Conservation (phyloP, 192 early-diverging fungal species). For the Dissophora globulifera region DNA sequence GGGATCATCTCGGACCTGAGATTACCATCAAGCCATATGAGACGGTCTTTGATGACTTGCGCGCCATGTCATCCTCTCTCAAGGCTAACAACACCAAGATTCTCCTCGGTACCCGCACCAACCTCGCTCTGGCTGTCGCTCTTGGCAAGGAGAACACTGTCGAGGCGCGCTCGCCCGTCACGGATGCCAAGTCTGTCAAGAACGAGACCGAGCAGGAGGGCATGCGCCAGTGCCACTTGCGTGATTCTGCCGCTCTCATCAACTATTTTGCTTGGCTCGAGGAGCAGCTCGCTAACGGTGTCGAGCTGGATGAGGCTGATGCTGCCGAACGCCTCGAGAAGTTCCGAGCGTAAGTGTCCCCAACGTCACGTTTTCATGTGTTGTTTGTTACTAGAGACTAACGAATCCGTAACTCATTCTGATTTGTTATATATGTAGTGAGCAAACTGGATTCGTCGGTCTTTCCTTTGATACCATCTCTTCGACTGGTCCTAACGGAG, state of each 20-base stretch:
- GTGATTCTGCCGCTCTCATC: constrained; percentile 90
- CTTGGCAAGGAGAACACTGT: constrained; percentile 60
- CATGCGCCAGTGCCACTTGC: constrained; percentile 90
- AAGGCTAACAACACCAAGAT: constrained; percentile 53
- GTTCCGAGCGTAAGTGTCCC: constrained; percentile 65
- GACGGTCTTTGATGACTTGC: constrained; percentile 81
- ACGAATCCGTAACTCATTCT: too few relatives aligned
- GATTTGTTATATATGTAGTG: constrained; percentile 37
- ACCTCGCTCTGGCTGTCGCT: constrained; percentile 44
- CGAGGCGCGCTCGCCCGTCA: constrained; percentile 75
- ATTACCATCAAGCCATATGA: constrained; percentile 80
- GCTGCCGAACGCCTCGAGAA: constrained; percentile 86
- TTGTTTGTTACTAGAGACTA: too few relatives aligned
- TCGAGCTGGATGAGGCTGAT: constrained; percentile 84
- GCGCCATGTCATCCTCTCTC: constrained; percentile 40
- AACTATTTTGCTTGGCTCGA: constrained; percentile 93
- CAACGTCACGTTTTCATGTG: neutral
- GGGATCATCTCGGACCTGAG: constrained; percentile 66
- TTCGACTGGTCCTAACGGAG: constrained; percentile 93
- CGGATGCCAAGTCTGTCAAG: constrained; percentile 91
- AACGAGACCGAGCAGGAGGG: constrained; percentile 91
- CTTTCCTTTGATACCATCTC: constrained; percentile 98
- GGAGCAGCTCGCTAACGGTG: constrained; percentile 78
- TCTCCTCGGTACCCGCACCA: constrained; percentile 38
- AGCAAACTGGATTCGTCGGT: constrained; percentile 86